Percentiles rank a stretch among this genome's conserved stretches.
phyloP scores from a whole-genome alignment of 2,329 filamentous ascomycete species.

The Beauveria caledonica region DNA sequence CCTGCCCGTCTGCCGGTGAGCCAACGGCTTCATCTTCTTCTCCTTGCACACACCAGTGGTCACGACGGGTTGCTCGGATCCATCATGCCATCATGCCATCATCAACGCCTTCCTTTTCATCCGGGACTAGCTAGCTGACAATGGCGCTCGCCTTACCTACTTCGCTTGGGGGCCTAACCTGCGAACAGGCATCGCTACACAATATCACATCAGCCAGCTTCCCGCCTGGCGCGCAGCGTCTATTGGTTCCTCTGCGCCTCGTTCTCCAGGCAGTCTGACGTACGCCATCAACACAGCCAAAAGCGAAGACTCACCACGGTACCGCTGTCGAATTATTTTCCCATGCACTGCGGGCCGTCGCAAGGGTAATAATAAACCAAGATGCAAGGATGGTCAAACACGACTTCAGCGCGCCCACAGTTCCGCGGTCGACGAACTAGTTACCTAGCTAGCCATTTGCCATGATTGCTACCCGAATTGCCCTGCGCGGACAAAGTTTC shows the following conservation, averaged over 20 bases:
- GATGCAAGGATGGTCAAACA: background rate
- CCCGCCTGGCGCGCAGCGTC: background rate
- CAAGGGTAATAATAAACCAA: background rate
- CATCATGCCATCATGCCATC: background rate
- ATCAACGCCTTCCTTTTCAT: background rate
- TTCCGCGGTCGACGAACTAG: background rate
- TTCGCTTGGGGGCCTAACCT: background rate
- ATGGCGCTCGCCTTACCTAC: conserved; percentile 5
- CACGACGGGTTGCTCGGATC: conserved; percentile 1
- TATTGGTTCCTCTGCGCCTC: conserved; percentile 2
- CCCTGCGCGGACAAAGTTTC: conserved; percentile 2
- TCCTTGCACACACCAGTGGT: background rate
- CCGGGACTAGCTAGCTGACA: background rate
- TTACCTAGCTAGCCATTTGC: background rate
- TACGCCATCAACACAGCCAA: conserved; percentile 6
- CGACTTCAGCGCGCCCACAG: background rate
- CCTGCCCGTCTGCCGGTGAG: background rate
- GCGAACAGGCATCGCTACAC: background rate
- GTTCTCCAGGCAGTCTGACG: background rate
- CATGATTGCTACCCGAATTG: background rate
- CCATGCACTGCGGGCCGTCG: background rate
- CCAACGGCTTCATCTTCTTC: background rate
- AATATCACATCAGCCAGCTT: conserved; percentile 8
- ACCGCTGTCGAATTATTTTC: background rate
- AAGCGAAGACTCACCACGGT: background rate